Evolutionary conservation across 2,329 filamentous ascomycete species (phyloP).

Genomic region (Sclerotiophoma versabilis): DNA sequence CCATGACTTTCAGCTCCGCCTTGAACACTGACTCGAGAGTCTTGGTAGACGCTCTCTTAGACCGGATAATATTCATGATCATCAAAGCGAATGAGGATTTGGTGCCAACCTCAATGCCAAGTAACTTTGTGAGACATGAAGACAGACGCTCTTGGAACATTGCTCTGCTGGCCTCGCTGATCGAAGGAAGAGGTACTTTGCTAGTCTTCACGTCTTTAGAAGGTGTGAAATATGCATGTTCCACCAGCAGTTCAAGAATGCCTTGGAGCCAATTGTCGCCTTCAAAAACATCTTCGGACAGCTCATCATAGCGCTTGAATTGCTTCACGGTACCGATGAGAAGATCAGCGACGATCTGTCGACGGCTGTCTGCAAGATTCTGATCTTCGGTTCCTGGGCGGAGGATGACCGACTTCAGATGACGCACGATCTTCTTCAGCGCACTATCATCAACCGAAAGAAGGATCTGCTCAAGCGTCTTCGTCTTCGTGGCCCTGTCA

Average conservation of each 20-base stretch:
- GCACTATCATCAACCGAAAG: constrained; percentile 62
- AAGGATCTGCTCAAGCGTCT: constrained; percentile 79
- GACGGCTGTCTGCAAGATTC: constrained; percentile 53
- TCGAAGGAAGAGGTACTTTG: constrained; percentile 51
- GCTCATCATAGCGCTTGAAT: constrained; percentile 42
- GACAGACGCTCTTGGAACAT: constrained; percentile 63
- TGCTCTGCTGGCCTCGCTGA: constrained; percentile 57
- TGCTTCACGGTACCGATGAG: constrained; percentile 59
- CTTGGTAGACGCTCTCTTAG: constrained; percentile 39
- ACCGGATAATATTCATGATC: constrained; percentile 39
- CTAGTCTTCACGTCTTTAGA: constrained; percentile 40
- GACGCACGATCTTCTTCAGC: constrained; percentile 60
- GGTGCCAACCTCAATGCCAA: constrained; percentile 39
- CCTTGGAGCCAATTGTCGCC: constrained; percentile 54
- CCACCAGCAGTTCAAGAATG: constrained; percentile 55
- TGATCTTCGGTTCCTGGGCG: constrained; percentile 56
- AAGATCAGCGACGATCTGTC: constrained; percentile 60
- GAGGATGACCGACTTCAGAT: constrained; percentile 57
- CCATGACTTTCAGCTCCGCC: constrained; percentile 54
- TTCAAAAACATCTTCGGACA: constrained; percentile 35
- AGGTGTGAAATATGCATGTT: constrained; percentile 59
- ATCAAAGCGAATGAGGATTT: constrained; percentile 38
- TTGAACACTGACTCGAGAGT: constrained; percentile 56
- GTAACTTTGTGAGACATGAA: constrained; percentile 61
- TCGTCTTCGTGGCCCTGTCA: constrained; percentile 84